A percentile compares a stretch with the other conserved stretches of the same genome.
These are phyloP conservation scores for Meyerozyma sp. DNA, from an alignment of 1,139 yeast genomes.

Conservation along the genomic window DNA sequence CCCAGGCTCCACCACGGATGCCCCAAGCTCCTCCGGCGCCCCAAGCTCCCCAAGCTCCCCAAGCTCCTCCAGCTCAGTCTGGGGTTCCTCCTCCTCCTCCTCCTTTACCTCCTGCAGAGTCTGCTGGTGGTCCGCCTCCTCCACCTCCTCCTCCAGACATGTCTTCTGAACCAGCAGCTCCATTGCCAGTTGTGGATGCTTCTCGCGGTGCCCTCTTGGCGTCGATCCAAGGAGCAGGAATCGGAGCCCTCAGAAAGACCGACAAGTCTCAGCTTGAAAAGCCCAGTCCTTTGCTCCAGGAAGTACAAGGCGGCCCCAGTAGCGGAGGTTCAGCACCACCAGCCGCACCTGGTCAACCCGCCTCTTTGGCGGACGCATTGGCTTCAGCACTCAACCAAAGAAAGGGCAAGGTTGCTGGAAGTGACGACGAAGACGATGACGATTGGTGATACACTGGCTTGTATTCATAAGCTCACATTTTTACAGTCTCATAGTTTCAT, in stretches of 20 bases:
- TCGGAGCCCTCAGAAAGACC: slow-evolving; percentile 63
- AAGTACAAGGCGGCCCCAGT: slow-evolving; percentile 31
- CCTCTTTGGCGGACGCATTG: slow-evolving; percentile 75
- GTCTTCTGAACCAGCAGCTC: slow-evolving; percentile 8
- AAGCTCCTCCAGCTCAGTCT: slow-evolving; percentile 7
- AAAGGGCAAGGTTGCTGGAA: slow-evolving; percentile 74
- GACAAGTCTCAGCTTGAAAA: slow-evolving; percentile 80
- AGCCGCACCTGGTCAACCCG: slow-evolving; percentile 45
- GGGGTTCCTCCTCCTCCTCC: slow-evolving; percentile 22
- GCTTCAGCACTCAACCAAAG: slow-evolving; percentile 81
- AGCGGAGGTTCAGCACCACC: slow-evolving; percentile 22
- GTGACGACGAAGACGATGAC: slow-evolving; percentile 84
- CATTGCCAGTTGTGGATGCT: slow-evolving; percentile 39
- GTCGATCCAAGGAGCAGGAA: slow-evolving; percentile 76
- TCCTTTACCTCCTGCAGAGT: slow-evolving; percentile 31
- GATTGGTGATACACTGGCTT: slow-evolving; percentile 42
- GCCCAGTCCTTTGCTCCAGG: slow-evolving; percentile 69
- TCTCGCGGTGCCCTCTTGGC: slow-evolving; percentile 82
- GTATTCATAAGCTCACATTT: too few species aligned
- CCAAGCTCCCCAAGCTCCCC: slow-evolving; percentile 10
- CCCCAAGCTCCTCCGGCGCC: slow-evolving; percentile 16
- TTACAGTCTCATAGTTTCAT: too few species aligned
- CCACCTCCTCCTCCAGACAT: slow-evolving; percentile 31
- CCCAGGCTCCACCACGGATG: slow-evolving; percentile 15
- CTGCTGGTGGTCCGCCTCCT: slow-evolving; percentile 18